Evolutionary conservation across 495 filamentous ascomycete genomes (phyloP).

Genomic region (Penicillium lagena): DNA sequence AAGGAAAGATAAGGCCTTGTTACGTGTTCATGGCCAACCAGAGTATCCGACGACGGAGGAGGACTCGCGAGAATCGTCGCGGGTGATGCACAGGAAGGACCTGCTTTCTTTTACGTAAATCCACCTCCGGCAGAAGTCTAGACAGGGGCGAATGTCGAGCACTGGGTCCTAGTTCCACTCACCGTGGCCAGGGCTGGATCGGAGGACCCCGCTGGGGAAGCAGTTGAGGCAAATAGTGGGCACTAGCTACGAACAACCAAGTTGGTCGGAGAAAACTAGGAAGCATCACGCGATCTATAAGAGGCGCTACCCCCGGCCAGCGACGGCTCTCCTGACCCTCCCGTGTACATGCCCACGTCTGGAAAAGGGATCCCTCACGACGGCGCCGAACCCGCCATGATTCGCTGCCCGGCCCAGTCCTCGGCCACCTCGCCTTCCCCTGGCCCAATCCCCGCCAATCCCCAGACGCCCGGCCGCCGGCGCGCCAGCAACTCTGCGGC

Average conservation of each 20-base stretch:
- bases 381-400: slow-evolving; percentile 31
- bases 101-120: slow-evolving; percentile 30
- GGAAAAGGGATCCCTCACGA: slow-evolving; percentile 1
- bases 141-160: no score
- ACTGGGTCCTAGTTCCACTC: no score
- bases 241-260: no score
- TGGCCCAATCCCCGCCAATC: slow-evolving; percentile 38
- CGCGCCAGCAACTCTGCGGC: slow-evolving; percentile 41
- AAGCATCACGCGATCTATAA: no score
- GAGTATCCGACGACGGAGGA: no score
- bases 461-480: slow-evolving; percentile 39
- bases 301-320: no score
- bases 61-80: not conserved
- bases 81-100: not conserved
- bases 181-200: no score
- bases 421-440: slow-evolving; percentile 19
- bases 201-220: no score
- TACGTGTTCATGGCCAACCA: not conserved
- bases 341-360: no score
- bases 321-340: no score
- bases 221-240: no score
- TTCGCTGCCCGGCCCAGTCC: slow-evolving; percentile 7
- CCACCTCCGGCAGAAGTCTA: slow-evolving; percentile 4
- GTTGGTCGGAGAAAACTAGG: no score
- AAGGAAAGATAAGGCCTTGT: slow-evolving; percentile 13